Evolutionary conservation across 805 yeast genomes (phyloP).

Genomic region (Wickerhamiella alocasiicola): DNA sequence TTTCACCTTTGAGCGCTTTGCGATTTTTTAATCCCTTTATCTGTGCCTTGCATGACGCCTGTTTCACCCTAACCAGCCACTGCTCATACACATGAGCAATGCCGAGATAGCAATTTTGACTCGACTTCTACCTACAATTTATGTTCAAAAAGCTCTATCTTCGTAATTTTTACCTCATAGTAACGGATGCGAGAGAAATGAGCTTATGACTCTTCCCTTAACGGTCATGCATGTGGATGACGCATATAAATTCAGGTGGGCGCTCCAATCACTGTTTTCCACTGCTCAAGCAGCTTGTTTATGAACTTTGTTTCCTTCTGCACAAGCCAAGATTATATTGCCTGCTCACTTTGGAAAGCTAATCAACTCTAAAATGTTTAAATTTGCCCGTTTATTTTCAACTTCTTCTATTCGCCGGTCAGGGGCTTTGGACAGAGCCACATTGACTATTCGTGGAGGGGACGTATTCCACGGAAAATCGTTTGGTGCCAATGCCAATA

Average conservation of each 20-base stretch:
- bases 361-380: slow-evolving; percentile 17
- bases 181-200: no score
- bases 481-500: slow-evolving; percentile 86
- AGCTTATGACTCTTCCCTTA: slow-evolving; percentile 10
- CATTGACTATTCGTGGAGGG: slow-evolving; percentile 81
- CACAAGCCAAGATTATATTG: slow-evolving; percentile 16
- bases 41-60: no score
- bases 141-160: no score
- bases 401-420: background rate
- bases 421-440: slow-evolving; percentile 47
- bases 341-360: slow-evolving; percentile 23
- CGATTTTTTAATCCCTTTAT: no score
- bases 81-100: background rate
- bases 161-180: no score
- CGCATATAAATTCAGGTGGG: background rate
- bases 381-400: slow-evolving; percentile 11
- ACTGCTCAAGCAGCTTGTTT: slow-evolving; percentile 15
- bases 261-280: slow-evolving; percentile 14
- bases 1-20: no score
- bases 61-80: no score
- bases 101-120: background rate
- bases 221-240: slow-evolving; percentile 2
- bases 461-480: slow-evolving; percentile 89
- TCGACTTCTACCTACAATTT: no score
- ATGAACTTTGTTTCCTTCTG: slow-evolving; percentile 22